phyloP scores from a whole-genome alignment of 1,139 yeast species.

The Arxiozyma slooffiae region DNA sequence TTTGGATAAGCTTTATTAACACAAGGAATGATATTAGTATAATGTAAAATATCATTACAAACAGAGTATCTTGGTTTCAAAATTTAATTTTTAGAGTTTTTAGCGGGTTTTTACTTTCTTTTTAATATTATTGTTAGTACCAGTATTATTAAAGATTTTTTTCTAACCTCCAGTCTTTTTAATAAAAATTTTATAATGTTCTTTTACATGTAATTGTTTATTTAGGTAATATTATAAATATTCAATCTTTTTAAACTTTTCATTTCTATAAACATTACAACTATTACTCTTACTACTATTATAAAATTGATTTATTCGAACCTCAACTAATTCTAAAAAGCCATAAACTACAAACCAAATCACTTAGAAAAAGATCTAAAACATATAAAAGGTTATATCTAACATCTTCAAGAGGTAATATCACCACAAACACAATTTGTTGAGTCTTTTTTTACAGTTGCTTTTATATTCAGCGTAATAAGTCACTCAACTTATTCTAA shows the following conservation, averaged over 20 bases:
- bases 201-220: neutral
- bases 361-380: constrained; percentile 43
- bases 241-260: too few relatives aligned
- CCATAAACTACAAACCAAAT: constrained; percentile 40
- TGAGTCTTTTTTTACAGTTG: too few relatives aligned
- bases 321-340: constrained; percentile 36
- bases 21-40: constrained; percentile 90
- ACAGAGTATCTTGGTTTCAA: constrained; percentile 47
- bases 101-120: neutral
- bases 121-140: neutral
- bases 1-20: constrained; percentile 72
- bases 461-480: neutral
- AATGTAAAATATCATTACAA: constrained; percentile 76
- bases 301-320: constrained; percentile 21
- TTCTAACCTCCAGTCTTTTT: neutral
- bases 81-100: neutral
- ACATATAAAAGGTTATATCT: constrained; percentile 13
- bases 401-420: neutral
- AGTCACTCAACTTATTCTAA: too few relatives aligned
- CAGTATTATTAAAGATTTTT: neutral
- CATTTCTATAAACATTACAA: neutral
- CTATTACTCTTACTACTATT: constrained; percentile 8
- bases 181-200: neutral
- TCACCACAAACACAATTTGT: neutral
- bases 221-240: neutral